Percentiles rank a stretch among this genome's conserved stretches.
Evolutionary conservation across 2,329 filamentous ascomycete species (phyloP).

Genomic region (Claviceps spartinae): DNA sequence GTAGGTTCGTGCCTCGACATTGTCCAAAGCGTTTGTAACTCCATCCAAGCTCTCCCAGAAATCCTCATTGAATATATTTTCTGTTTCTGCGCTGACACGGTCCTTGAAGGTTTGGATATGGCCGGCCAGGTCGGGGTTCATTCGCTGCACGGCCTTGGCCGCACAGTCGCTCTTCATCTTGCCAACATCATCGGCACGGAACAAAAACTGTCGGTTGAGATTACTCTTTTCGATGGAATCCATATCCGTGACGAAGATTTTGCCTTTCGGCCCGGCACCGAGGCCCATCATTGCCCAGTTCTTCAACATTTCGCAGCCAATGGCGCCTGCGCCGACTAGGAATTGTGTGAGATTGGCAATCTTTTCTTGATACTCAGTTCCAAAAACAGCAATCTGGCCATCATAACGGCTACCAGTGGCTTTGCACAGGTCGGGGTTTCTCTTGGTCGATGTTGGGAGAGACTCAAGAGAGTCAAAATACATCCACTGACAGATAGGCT

Average conservation of each 20-base stretch:
- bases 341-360: constrained; percentile 83
- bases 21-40: constrained; percentile 94
- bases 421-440: constrained; percentile 79
- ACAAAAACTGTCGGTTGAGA: constrained; percentile 91
- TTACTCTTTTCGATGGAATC: constrained; percentile 99
- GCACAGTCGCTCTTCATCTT: constrained; percentile 95
- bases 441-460: constrained; percentile 57
- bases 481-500: constrained; percentile 88
- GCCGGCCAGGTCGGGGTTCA: constrained; percentile 85
- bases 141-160: constrained; percentile 73
- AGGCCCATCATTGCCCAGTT: constrained; percentile 99
- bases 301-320: constrained; percentile 98
- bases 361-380: constrained; percentile 86
- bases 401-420: constrained; percentile 81
- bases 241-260: constrained; percentile 91
- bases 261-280: constrained; percentile 73
- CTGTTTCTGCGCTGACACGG: constrained; percentile 80
- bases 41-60: constrained; percentile 85
- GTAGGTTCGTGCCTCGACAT: constrained; percentile 92
- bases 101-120: constrained; percentile 82
- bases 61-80: constrained; percentile 83
- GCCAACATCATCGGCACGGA: constrained; percentile 85
- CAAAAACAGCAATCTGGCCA: constrained; percentile 93
- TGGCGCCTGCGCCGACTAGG: constrained; percentile 89
- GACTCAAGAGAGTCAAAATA: constrained; percentile 99